Base-by-base conservation (phyloP, 192 early-diverging fungal genomes). In the Rhizophagus sp. region DNA sequence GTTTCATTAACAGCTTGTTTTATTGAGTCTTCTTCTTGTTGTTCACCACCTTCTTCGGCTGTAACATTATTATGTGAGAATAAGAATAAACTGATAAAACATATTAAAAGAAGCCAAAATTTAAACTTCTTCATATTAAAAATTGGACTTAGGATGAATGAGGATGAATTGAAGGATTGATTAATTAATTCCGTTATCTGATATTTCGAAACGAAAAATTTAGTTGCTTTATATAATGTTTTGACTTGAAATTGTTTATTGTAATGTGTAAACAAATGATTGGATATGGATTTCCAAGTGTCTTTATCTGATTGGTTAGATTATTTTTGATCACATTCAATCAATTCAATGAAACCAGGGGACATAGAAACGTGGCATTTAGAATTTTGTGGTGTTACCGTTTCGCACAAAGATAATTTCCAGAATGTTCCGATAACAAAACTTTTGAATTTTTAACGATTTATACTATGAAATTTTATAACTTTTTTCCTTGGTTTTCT, bases 91-190 rank as follows among this genome's bases (percentile, higher is more conserved):
- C 8, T 41, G 25, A 70, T 41, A 47, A 70, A n/a, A 39, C 68
- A 70, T 41, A 70, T 24, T 70, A 70, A 70, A n/a, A 70, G 68
- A 44, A 70, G 68, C 68, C 68, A 70, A 70, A 70, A 44, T 70
- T 70, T 70, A n/a, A 39, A 70, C 68, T 70, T 70, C 68, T 44
- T 70, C 22, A 36, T 41, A 41, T 41, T 41, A 41, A 41, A 52
- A 52, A 52, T 52, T 52, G 50, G 3, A 15, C 8, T 52, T 41
- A 41, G 39, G 6, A 41, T 8, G 6, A 41, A 41, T 8, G 6
- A 41, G 50, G 50, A 52, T 57, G 15, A 22, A 57, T 57, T 57
- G 6, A 57, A 57, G 11, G 11, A 47, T 47, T 47, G 11, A 47
- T 47, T 47, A 19, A 57, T 57, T 57, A 0, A 4, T 36, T 36